phyloP scores from a whole-genome alignment of 2,329 filamentous ascomycete genomes.

The Botryotinia globosa region DNA sequence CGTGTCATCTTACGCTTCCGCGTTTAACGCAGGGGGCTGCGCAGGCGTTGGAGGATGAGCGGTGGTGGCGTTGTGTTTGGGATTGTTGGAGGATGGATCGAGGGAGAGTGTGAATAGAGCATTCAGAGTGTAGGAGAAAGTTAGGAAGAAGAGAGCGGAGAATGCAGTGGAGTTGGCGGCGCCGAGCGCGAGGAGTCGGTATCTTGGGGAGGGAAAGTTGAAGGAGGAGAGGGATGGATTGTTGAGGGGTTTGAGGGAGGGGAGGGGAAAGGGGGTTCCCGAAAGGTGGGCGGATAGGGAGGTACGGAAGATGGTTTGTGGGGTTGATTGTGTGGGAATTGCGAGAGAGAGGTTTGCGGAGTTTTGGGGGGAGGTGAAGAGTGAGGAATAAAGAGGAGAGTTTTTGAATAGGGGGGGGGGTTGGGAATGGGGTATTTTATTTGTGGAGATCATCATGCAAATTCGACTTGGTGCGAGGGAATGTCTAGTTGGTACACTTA shows the following conservation, averaged over 20 bases:
- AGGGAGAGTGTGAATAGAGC: slow-evolving; percentile 38
- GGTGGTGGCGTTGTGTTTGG: slow-evolving; percentile 55
- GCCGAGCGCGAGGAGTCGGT: slow-evolving; percentile 53
- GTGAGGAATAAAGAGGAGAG: no score
- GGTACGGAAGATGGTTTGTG: slow-evolving; percentile 64
- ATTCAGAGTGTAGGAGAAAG: slow-evolving; percentile 35
- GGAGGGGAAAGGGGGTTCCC: slow-evolving; percentile 52
- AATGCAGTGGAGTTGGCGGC: slow-evolving; percentile 55
- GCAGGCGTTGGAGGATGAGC: slow-evolving; percentile 66
- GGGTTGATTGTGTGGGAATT: slow-evolving; percentile 42
- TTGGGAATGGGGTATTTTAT: no score
- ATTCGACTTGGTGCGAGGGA: no score
- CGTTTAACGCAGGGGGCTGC: slow-evolving; percentile 64
- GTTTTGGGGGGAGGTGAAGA: slow-evolving; percentile 31
- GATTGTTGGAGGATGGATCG: slow-evolving; percentile 38
- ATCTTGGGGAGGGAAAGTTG: slow-evolving; percentile 56
- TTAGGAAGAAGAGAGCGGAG: slow-evolving; percentile 54
- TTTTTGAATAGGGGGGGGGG: no score
- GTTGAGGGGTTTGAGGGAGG: slow-evolving; percentile 47
- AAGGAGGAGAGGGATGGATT: slow-evolving; percentile 49
- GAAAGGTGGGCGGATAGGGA: slow-evolving; percentile 71
- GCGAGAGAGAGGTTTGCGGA: slow-evolving; percentile 1
- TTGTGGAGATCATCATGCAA: no score
- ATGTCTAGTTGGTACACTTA: no score
- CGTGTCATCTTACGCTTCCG: slow-evolving; percentile 65